Evolutionary conservation across 1,284 basidiomycete genomes (phyloP).

Genomic region (Microbotryum lychnidis-dioicae): DNA sequence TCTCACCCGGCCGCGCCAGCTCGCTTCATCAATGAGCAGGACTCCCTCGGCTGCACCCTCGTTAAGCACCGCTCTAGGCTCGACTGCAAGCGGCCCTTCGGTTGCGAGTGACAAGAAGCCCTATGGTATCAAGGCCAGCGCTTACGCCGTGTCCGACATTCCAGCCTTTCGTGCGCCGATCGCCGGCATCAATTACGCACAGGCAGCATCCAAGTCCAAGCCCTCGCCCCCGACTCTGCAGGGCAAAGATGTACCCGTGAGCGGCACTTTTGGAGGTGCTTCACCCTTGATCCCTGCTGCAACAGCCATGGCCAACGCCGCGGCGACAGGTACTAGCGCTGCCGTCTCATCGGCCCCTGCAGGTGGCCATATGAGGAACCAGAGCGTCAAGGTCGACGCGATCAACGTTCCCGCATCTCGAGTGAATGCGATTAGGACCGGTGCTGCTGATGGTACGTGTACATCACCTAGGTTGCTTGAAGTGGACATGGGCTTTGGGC

Average conservation of each 20-base stretch:
- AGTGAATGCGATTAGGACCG: conserved; percentile 23
- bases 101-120: too few relatives aligned
- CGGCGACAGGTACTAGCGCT: conserved; percentile 3
- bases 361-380: conserved; percentile 9
- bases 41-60: conserved; percentile 9
- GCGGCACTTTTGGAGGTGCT: conserved; percentile 10
- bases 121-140: too few relatives aligned
- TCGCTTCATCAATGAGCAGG: conserved; percentile 14
- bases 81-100: background rate
- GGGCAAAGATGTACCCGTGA: conserved; percentile 27
- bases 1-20: too few relatives aligned
- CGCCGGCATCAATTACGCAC: conserved; percentile 19
- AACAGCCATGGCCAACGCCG: conserved; percentile 13
- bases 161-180: conserved; percentile 10
- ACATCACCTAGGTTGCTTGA: conserved; percentile 5
- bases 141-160: conserved; percentile 1
- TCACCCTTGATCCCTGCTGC: conserved; percentile 14
- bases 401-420: conserved; percentile 19
- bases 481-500: conserved; percentile 2
- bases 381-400: conserved; percentile 27
- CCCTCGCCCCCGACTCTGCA: conserved; percentile 30
- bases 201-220: conserved; percentile 29
- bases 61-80: background rate
- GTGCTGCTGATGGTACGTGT: conserved; percentile 19
- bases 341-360: conserved; percentile 15